These are phyloP conservation scores for Cryptosporidium tyzzeri DNA, from an alignment of 169 alveolate species.

Conservation along the genomic window DNA sequence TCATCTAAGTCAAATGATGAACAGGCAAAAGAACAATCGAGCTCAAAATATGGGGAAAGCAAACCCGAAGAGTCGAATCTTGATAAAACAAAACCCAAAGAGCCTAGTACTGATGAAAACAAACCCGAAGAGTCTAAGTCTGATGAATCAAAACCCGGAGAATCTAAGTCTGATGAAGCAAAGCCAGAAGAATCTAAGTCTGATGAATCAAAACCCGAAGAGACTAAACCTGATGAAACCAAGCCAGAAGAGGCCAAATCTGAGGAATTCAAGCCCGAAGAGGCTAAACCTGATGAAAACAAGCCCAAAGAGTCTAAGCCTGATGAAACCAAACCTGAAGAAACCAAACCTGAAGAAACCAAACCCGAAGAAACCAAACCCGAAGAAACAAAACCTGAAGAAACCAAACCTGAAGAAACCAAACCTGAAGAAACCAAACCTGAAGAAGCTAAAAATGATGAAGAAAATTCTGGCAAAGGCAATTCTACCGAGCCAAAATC, in stretches of 20 bases:
- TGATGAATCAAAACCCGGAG: neutral
- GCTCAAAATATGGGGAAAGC: slow-evolving; percentile 1
- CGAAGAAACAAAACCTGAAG: neutral
- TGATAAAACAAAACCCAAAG: neutral
- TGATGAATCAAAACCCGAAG: neutral
- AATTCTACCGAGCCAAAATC: neutral
- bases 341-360: neutral
- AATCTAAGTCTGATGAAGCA: neutral
- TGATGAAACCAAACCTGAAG: neutral
- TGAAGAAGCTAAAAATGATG: neutral
- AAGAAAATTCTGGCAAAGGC: neutral
- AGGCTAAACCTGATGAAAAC: neutral
- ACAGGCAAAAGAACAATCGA: neutral
- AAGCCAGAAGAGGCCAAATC: too few relatives aligned
- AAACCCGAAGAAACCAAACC: neutral
- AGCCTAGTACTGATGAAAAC: neutral
- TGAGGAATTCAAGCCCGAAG: neutral
- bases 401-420: neutral
- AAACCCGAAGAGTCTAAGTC: neutral
- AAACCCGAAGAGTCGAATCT: neutral
- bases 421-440: neutral
- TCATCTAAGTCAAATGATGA: slow-evolving; percentile 6
- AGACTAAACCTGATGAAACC: neutral
- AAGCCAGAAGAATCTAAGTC: neutral
- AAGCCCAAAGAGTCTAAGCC: neutral